phyloP scores from a whole-genome alignment of 1,284 basidiomycete species.

The Irpex lacteus region DNA sequence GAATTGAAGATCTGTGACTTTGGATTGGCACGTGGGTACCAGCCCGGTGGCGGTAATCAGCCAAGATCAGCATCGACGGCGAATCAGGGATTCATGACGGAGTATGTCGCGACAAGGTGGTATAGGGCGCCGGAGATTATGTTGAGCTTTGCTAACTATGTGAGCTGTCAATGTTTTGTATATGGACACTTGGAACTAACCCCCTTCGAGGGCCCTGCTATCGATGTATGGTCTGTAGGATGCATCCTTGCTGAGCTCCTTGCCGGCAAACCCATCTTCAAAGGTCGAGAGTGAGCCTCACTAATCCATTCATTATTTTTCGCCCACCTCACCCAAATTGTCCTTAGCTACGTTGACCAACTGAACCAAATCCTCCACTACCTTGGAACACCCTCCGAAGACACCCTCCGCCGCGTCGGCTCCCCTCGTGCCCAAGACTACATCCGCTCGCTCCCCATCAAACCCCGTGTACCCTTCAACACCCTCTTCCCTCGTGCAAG shows the following conservation, averaged over 20 bases:
- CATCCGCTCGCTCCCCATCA: slow-evolving; percentile 96
- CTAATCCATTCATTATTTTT: too few relatives aligned
- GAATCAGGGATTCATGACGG: slow-evolving; percentile 98
- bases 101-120: slow-evolving; percentile 98
- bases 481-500: slow-evolving; percentile 93
- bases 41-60: slow-evolving; percentile 43
- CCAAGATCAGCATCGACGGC: slow-evolving; percentile 59
- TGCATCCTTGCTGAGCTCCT: slow-evolving; percentile 97
- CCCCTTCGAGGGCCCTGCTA: slow-evolving; percentile 65
- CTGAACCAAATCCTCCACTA: slow-evolving; percentile 98
- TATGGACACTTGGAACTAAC: slow-evolving; percentile 7
- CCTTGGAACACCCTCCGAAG: slow-evolving; percentile 95
- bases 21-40: slow-evolving; percentile 94
- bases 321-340: too few relatives aligned
- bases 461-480: slow-evolving; percentile 89
- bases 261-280: slow-evolving; percentile 97
- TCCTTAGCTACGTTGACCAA: slow-evolving; percentile 98
- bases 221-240: slow-evolving; percentile 98
- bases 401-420: slow-evolving; percentile 93
- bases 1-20: slow-evolving; percentile 99
- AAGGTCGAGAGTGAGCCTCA: slow-evolving; percentile 88
- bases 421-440: slow-evolving; percentile 95
- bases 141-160: slow-evolving; percentile 95
- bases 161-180: slow-evolving; percentile 25
- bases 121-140: slow-evolving; percentile 97